Evolutionary conservation across 257 asterid genomes (phyloP), one percentile per base, ranked within the genome.

Genomic region (Paulownia fortunei): DNA sequence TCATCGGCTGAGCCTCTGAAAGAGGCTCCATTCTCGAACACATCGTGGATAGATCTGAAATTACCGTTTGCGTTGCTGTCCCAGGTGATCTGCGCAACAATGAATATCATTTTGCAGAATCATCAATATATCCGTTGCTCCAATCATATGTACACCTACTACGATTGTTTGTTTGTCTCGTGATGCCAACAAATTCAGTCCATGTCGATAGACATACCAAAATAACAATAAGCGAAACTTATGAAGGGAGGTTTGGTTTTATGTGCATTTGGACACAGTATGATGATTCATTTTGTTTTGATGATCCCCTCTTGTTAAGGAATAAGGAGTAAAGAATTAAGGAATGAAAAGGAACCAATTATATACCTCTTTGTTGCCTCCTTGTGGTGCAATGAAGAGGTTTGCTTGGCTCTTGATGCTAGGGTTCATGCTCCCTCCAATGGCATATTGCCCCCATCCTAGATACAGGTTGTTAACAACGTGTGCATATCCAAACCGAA

Each of bases 371-470:
- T 90, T 93, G 69, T 86, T 88, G 41, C 83, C 92, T 60, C 83
- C 85, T 62, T 81, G 26, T 55, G 92, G 85, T 69, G 98, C 98
- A 73, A 92, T 82, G 78, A 94, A 94, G 73, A 92, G 92, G 83
- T 94, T 94, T 51, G 92, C 89, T 83, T 92, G 97, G 79, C 97
- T 94, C 85, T 90, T 93, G 61, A 93, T 79, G 76, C 89, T 92
- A 10, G 98, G 98, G 65, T 82, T 89, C 97, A 92, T 92, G 87
- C 91, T 92, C 69, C 96, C 98, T 68, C 98, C 98, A 59, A 94
- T 86, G 54, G 98, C 98, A 49, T 94, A 94, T 39, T 58, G 55
- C 12, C 97, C 98, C 98, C 98, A 93, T 21, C 97, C 97, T 19
- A 75, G 81, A 81, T 94, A 94, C 8, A 90, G 80, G 73, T 90